Evolutionary conservation across 345 rosid genomes (phyloP).

Genomic region (Anacardium occidentale): DNA sequence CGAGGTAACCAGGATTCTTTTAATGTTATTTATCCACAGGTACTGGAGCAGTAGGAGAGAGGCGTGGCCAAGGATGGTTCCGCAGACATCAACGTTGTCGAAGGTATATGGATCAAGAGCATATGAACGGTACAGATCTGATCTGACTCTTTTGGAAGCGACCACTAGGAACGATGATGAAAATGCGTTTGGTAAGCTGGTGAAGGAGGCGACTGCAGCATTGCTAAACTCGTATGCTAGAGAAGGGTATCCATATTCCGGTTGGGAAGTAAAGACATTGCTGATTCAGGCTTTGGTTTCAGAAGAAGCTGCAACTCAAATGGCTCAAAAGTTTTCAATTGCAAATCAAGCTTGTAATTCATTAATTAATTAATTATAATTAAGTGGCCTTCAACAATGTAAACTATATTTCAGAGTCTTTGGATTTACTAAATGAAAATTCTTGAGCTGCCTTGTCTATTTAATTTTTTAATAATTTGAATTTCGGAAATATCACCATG

Average conservation of each 20-base stretch:
- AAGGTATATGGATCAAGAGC: constrained; percentile 72
- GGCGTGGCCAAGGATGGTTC: constrained; percentile 91
- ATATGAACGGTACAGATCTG: constrained; percentile 69
- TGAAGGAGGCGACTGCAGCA: constrained; percentile 77
- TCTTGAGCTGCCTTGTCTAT: too few species aligned
- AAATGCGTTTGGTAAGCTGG: constrained; percentile 49
- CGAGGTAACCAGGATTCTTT: constrained; percentile 2
- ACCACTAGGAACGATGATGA: constrained; percentile 53
- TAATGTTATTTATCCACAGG: constrained; percentile 30
- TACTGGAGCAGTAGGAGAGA: constrained; percentile 83
- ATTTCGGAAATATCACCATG: too few species aligned
- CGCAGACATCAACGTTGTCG: constrained; percentile 65
- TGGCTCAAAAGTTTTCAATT: constrained; percentile 45
- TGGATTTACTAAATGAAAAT: too few species aligned
- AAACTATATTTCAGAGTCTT: too few species aligned
- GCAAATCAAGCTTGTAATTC: constrained; percentile 74
- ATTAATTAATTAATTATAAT: neutral
- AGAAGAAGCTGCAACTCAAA: constrained; percentile 54
- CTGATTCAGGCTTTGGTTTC: constrained; percentile 66
- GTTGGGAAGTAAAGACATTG: constrained; percentile 89
- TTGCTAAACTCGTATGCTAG: constrained; percentile 79
- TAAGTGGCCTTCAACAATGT: too few species aligned
- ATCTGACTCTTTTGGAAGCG: constrained; percentile 64
- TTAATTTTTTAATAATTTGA: too few species aligned
- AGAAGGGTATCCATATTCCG: constrained; percentile 44